Base-by-base conservation (phyloP, 2,329 filamentous ascomycete species). In the Trichoderma sp. region DNA sequence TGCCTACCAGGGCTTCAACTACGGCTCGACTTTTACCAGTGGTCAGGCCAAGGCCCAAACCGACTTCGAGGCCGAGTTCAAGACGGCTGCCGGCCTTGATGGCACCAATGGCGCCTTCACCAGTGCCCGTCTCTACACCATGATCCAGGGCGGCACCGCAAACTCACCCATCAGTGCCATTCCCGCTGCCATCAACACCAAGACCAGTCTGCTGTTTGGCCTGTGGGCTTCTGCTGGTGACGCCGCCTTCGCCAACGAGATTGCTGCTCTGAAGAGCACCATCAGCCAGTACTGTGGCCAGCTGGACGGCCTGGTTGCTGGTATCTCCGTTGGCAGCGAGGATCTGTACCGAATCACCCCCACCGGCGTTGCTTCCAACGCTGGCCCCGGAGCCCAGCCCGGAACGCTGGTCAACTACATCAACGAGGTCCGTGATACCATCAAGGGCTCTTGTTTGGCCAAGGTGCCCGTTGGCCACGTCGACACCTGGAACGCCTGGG, bases 311-410 rank as follows among this genome's bases (percentile, higher is more conserved):
- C 82, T 91, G 21, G 88, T 97, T 54, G 90, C 89, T 68, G 94
- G 92, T 78, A 95, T 97, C 80, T 94, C 92, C 0, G 88, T 97
- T 65, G 94, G 94, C 71, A 91, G 87, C 73, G 94, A 97, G 84
- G 94, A 97, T 78, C 85, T 96, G 54, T 96, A 96, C 85, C 90
- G 92, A 76, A 87, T 86, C 79, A 92, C 92, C 0, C 85, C 87
- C n/a, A 90, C 85, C 11, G 92, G 91, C 68, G 86, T 90, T 70
- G 80, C 83, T 63, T 88, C 88, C 75, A 80, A 87, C 1, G 87
- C 88, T 46, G 87, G 89, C 68, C 78, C 86, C 46, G 93, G 93
- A 72, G 83, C 86, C 51, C 79, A 85, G 59, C 90, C 93, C 5
- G 81, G 83, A 49, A 83, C 82, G 13, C 82, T 97, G 49, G 85